Conservation (phyloP, 2,329 filamentous ascomycete species). For the Colletotrichum viniferum region DNA sequence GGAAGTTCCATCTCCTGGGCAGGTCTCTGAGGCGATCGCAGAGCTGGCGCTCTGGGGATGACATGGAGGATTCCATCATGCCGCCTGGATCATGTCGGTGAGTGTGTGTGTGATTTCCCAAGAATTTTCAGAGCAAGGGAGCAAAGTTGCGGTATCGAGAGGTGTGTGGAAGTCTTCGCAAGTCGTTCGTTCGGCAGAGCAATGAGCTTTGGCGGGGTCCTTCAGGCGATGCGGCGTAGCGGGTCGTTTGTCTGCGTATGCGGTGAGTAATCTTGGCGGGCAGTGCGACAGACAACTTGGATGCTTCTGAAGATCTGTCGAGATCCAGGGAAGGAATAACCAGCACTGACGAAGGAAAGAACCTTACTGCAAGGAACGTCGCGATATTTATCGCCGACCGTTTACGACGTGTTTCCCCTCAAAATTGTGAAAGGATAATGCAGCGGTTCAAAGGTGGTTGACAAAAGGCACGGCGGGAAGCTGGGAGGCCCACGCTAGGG, state of each 20-base stretch:
- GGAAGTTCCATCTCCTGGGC: conserved; percentile 74
- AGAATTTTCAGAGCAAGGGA: neutral
- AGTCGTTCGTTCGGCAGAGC: neutral
- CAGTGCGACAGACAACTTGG: neutral
- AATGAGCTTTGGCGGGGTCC: conserved; percentile 17
- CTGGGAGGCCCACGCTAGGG: neutral
- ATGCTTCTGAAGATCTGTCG: neutral
- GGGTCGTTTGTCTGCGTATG: conserved; percentile 6
- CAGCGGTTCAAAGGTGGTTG: neutral
- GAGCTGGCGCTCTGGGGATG: conserved; percentile 79
- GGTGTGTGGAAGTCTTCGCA: neutral
- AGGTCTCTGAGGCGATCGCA: conserved; percentile 81
- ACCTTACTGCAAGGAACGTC: neutral
- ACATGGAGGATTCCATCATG: conserved; percentile 59
- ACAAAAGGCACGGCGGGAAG: neutral
- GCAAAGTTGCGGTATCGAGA: neutral
- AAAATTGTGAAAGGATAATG: neutral
- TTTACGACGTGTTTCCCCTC: neutral
- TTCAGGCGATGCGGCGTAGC: neutral
- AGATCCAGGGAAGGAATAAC: neutral
- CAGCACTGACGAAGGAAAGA: neutral
- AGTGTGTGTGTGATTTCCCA: neutral
- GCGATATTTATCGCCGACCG: neutral
- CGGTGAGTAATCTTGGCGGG: conserved; percentile 12
- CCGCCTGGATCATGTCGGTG: conserved; percentile 8